A percentile compares a stretch with the other conserved stretches of the same genome.
Evolutionary conservation across 192 early-diverging fungal species (phyloP).

Genomic region (Backusella liffmaniae): DNA sequence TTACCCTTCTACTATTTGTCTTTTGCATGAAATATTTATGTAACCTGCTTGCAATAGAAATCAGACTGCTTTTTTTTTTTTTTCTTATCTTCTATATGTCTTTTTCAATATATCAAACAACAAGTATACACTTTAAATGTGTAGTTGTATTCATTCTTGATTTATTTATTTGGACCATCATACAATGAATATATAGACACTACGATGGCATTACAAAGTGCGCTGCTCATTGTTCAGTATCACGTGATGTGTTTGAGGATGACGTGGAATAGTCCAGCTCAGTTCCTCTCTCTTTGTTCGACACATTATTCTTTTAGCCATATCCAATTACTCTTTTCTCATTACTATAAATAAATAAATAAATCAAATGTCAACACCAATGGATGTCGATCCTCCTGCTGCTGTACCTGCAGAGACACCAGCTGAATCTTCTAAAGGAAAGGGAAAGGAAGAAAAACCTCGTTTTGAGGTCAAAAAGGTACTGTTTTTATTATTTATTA

Average conservation of each 20-base stretch:
- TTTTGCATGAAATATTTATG: neutral
- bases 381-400: slow-evolving; percentile 35
- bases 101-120: too few relatives aligned
- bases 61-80: too few relatives aligned
- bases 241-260: neutral
- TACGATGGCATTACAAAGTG: too few relatives aligned
- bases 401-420: neutral
- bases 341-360: neutral
- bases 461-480: slow-evolving; percentile 97
- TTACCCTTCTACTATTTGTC: neutral
- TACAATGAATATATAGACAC: too few relatives aligned
- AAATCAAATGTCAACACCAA: slow-evolving; percentile 26
- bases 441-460: slow-evolving; percentile 59
- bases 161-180: too few relatives aligned
- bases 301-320: neutral
- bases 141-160: too few relatives aligned
- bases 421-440: slow-evolving; percentile 39
- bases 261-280: neutral
- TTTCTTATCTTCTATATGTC: too few relatives aligned
- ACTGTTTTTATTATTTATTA: neutral
- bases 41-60: too few relatives aligned
- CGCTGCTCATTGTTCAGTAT: neutral
- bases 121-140: too few relatives aligned
- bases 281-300: neutral
- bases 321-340: neutral